Base-by-base conservation (phyloP, 352 stramenopile species). In the Phytophthora pluvialis region DNA sequence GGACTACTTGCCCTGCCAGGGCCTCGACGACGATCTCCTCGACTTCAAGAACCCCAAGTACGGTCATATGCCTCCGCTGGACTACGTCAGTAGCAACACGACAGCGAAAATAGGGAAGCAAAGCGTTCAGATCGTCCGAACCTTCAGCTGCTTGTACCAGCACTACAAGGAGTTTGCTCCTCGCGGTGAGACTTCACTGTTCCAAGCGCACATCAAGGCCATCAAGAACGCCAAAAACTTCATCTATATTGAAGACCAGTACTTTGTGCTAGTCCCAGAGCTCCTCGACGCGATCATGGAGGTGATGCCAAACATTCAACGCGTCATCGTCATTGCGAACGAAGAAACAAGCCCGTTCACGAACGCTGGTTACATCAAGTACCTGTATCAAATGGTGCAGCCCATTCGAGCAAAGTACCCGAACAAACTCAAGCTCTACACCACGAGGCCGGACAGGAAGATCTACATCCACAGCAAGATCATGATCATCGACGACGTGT, bases 381-480 rank as follows among this genome's bases (percentile, higher is more conserved):
- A 74, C 53, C 67, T 83, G 35, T 88, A 74, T 43, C 58, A 89
- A 62, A 87, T 77, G 59, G 57, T 83, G 9, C 29, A 64, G 11
- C 78, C 80, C 11, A 60, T 89, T 26, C 68, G 70, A 18, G 70
- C 74, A 28, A 67, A 67, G 15, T 71, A 58, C 35, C 63, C 63
- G 9, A 55, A 67, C 42, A 71, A 71, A 29, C 16, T 67, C 28
- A 66, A 71, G 12, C 50, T 89, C 5, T 85, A 78, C 64, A 66
- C 64, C 4, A 81, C 73, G 18, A 77, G 78, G 21, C 26, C 43
- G 21, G 52, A 67, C n/a, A 48, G 70, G n/a, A 58, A 71, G 5
- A 50, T 88, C 5, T 89, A 85, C 72, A 68, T 88, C 26, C 78
- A 86, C 64, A 85, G 70, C 49, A 88, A 88, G 56, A 53, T 81